A percentile compares a stretch with the other conserved stretches of the same genome.
These are phyloP conservation scores for Rhodamnia argentea DNA, from an alignment of 345 rosid genomes.

Conservation along the genomic window DNA sequence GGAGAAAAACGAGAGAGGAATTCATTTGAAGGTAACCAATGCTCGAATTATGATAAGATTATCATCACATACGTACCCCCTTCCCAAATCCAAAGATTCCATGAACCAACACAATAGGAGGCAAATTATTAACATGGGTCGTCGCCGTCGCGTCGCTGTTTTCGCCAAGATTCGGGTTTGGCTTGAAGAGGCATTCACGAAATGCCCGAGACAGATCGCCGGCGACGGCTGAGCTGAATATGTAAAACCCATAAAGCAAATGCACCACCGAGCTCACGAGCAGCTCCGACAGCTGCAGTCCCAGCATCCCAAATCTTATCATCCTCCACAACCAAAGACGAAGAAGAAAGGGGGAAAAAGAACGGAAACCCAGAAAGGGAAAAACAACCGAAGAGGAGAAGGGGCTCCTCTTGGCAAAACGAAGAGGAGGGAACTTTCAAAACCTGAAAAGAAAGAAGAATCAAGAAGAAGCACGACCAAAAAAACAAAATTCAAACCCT, in stretches of 20 bases:
- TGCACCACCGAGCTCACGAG: slow-evolving; percentile 71
- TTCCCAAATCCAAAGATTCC: slow-evolving; percentile 99
- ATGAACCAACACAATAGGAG: slow-evolving; percentile 92
- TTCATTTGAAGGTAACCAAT: not conserved
- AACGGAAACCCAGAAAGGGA: not conserved
- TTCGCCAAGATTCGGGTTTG: slow-evolving; percentile 8
- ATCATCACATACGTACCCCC: slow-evolving; percentile 40
- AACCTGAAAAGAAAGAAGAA: not conserved
- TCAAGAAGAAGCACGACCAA: not conserved
- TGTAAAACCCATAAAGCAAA: slow-evolving; percentile 64
- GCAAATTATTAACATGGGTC: slow-evolving; percentile 25
- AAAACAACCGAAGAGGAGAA: not conserved
- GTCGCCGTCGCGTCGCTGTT: not conserved
- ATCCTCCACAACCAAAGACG: slow-evolving; percentile 15
- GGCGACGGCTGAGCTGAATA: slow-evolving; percentile 84
- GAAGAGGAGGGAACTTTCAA: not conserved
- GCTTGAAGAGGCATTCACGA: slow-evolving; percentile 40
- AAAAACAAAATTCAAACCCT: not conserved
- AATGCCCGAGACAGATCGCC: slow-evolving; percentile 65
- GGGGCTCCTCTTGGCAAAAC: not conserved
- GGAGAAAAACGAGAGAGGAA: not conserved
- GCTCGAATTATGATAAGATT: not conserved
- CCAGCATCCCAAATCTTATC: slow-evolving; percentile 53
- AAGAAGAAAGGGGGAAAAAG: not conserved
- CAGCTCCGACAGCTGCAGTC: slow-evolving; percentile 69